Base-by-base conservation (phyloP, 768 basidiomycete genomes). In the Lactifluus rugatus region DNA sequence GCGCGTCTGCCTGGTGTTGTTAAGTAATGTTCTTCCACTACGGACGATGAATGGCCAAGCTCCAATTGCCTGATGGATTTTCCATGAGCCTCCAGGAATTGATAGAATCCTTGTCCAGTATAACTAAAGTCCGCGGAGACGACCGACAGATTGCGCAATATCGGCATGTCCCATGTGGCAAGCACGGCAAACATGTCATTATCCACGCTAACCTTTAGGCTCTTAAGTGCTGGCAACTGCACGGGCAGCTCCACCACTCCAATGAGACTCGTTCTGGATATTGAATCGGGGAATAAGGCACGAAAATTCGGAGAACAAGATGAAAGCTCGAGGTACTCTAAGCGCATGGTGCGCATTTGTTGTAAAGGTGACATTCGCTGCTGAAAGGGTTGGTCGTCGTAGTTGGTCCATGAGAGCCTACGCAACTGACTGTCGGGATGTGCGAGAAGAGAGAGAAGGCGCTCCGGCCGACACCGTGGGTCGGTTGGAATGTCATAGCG, bases 51-150 rank as follows among this genome's bases (percentile, higher is more conserved):
- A 67, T 88, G 86, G 0, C 85, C 87, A 34, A 89, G 76, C 65
- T 89, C 87, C 34, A 89, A 74, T 68, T 87, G 84, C 53, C 67
- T 66, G 4, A 89, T 73, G 60, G 81, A 79, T 10, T 63, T 69
- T 0, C 87, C 87, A 65, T 89, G 87, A 16, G 80, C 75, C 26
- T 76, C 71, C 70, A 89, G 85, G 70, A 89, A 89, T 50, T 71
- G 68, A 23, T 78, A 68, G 65, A 89, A 87, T 4, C 87, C 86
- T 19, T 69, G 72, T 1, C 79, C 78, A n/a, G 83, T 80, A 65
- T 86, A 86, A 52, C 76, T 78, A 63, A 86, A 87, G 69, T 89
- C 87, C 13, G 84, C 79, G 9, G 81, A 80, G 39, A 88, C 73
- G 28, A 89, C 83, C 3, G 80, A 85, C 25, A 89, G 76, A 64